Conservation (phyloP, 352 stramenopile species). For the Pythium folliculosum region DNA sequence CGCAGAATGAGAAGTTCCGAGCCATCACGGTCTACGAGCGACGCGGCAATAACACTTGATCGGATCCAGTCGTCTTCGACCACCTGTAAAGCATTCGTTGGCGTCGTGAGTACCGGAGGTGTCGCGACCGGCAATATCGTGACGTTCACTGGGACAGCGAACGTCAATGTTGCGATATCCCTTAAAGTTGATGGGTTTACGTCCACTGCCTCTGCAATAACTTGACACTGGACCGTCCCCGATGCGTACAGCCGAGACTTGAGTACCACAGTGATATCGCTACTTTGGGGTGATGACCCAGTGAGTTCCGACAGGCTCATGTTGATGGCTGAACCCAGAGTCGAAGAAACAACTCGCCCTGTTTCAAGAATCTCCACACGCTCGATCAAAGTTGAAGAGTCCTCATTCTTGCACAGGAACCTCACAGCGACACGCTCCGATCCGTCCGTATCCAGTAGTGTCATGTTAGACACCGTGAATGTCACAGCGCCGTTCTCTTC, state of each 20-base stretch:
- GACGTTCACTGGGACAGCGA: neutral
- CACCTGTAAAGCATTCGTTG: neutral
- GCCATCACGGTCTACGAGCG: constrained; percentile 24
- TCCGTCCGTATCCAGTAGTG: constrained; percentile 16
- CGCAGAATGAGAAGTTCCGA: constrained; percentile 18
- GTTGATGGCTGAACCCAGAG: neutral
- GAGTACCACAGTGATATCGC: constrained; percentile 2
- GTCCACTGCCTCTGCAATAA: constrained; percentile 10
- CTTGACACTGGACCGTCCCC: constrained; percentile 3
- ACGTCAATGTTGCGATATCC: constrained; percentile 12
- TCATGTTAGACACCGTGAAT: constrained; percentile 17
- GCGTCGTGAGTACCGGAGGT: constrained; percentile 4
- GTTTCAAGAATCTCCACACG: neutral
- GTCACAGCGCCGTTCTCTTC: constrained; percentile 13
- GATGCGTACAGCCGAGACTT: constrained; percentile 12
- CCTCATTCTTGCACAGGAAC: constrained; percentile 1
- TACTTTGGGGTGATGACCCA: neutral
- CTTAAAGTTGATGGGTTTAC: constrained; percentile 3
- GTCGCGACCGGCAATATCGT: constrained; percentile 16
- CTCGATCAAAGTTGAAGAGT: constrained; percentile 7
- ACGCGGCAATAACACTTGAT: constrained; percentile 14
- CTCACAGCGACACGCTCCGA: constrained; percentile 13
- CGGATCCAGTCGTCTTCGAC: constrained; percentile 23
- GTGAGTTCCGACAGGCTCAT: constrained; percentile 8
- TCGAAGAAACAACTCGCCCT: neutral